Evolutionary conservation across 2,329 filamentous ascomycete genomes (phyloP).

Genomic region (Golovinomyces cichoracearum): DNA sequence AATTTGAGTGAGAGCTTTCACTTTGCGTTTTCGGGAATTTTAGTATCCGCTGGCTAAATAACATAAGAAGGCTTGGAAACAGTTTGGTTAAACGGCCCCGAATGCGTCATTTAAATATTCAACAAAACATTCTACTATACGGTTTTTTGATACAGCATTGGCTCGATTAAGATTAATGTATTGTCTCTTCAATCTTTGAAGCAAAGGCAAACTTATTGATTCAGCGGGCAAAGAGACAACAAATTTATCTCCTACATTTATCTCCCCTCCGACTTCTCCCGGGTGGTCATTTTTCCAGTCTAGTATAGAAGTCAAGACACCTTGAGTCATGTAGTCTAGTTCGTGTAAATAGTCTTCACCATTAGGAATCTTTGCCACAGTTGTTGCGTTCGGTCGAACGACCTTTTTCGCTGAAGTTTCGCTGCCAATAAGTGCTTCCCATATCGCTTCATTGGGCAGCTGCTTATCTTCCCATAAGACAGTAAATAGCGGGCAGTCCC

Average conservation of each 20-base stretch:
- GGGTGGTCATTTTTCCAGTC: constrained; percentile 39
- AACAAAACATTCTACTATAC: constrained; percentile 37
- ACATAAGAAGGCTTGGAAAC: neutral
- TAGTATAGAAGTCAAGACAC: constrained; percentile 43
- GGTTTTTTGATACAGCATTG: constrained; percentile 29
- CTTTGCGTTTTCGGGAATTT: too few relatives aligned
- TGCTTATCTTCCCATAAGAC: constrained; percentile 49
- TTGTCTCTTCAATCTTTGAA: constrained; percentile 52
- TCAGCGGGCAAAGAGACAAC: constrained; percentile 38
- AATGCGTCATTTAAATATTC: constrained; percentile 40
- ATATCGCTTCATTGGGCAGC: constrained; percentile 42
- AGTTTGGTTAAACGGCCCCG: constrained; percentile 16
- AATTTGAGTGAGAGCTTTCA: too few relatives aligned
- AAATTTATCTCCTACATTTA: constrained; percentile 24
- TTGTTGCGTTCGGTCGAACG: constrained; percentile 50
- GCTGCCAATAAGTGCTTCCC: constrained; percentile 39
- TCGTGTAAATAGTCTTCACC: constrained; percentile 52
- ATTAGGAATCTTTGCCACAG: constrained; percentile 37
- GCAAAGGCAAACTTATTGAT: constrained; percentile 42
- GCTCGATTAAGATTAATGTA: constrained; percentile 53
- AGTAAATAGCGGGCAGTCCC: constrained; percentile 64
- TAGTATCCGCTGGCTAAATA: too few relatives aligned
- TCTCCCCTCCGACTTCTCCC: constrained; percentile 28
- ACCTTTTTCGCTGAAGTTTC: constrained; percentile 33
- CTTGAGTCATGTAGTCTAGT: constrained; percentile 53